Conservation (phyloP, 495 filamentous ascomycete species). For the Hyphodiscus hymeniophilus region DNA sequence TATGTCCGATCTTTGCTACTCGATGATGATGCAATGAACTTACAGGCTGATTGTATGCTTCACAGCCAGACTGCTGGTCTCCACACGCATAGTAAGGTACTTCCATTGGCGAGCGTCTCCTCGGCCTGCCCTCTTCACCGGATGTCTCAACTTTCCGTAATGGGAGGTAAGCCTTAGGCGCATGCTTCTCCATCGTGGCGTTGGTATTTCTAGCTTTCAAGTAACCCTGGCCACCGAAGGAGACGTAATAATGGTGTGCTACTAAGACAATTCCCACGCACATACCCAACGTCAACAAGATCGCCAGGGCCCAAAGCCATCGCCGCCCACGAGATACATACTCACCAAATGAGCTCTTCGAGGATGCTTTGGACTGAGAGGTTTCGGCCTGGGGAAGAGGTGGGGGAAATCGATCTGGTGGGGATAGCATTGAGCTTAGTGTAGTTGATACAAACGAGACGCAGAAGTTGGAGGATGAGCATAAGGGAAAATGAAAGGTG, state of each 20-base stretch:
- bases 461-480: not conserved
- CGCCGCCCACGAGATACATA: constrained; percentile 2
- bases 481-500: constrained; percentile 5
- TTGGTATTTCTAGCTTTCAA: constrained; percentile 2
- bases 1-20: not conserved
- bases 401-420: not conserved
- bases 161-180: not conserved
- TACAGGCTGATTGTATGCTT: constrained; percentile 13
- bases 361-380: constrained; percentile 7
- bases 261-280: constrained; percentile 9
- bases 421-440: constrained; percentile 8
- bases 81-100: constrained; percentile 19
- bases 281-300: constrained; percentile 1
- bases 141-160: constrained; percentile 5
- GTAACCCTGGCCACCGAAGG: constrained; percentile 15
- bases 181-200: not conserved
- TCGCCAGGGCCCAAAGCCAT: not conserved
- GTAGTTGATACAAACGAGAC: not conserved
- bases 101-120: not conserved
- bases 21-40: not conserved
- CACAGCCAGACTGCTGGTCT: constrained; percentile 17
- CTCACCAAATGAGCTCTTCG: constrained; percentile 2
- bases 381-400: not conserved
- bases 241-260: constrained; percentile 11
- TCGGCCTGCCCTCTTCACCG: not conserved